Evolutionary conservation across 169 alveolate genomes (phyloP).

Genomic region (Plasmodium vinckei): DNA sequence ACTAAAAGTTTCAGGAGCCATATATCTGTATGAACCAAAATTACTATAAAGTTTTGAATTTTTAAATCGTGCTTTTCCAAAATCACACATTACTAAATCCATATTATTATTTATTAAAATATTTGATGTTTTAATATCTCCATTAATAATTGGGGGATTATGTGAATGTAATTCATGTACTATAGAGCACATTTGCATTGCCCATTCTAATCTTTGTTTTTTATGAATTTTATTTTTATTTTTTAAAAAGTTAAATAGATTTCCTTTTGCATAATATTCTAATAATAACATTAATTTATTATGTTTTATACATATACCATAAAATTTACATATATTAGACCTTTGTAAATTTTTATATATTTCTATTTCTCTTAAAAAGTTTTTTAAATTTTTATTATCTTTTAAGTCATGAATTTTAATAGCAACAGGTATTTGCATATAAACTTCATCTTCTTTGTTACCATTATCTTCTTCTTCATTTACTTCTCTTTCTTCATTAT

Average conservation of each 20-base stretch:
- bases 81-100: conserved; percentile 75
- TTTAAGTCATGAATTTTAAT: conserved; percentile 66
- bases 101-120: conserved; percentile 64
- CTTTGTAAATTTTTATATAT: conserved; percentile 69
- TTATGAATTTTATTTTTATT: conserved; percentile 70
- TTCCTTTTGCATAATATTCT: conserved; percentile 65
- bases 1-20: conserved; percentile 76
- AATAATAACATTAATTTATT: conserved; percentile 64
- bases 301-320: conserved; percentile 60
- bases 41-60: conserved; percentile 63
- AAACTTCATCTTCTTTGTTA: background rate
- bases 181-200: conserved; percentile 33
- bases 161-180: conserved; percentile 66
- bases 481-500: background rate
- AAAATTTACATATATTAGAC: conserved; percentile 58
- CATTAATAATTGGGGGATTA: conserved; percentile 72
- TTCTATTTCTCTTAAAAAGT: conserved; percentile 74
- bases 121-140: conserved; percentile 75
- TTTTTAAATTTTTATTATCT: conserved; percentile 63
- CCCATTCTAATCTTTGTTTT: conserved; percentile 67
- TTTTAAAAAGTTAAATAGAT: conserved; percentile 68
- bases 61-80: conserved; percentile 74
- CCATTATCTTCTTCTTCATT: background rate
- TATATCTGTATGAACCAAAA: conserved; percentile 75
- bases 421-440: conserved; percentile 60